These are phyloP conservation scores for Trichosanthes cucumerina DNA, from an alignment of 306 rosid genomes.

Conservation along the genomic window DNA sequence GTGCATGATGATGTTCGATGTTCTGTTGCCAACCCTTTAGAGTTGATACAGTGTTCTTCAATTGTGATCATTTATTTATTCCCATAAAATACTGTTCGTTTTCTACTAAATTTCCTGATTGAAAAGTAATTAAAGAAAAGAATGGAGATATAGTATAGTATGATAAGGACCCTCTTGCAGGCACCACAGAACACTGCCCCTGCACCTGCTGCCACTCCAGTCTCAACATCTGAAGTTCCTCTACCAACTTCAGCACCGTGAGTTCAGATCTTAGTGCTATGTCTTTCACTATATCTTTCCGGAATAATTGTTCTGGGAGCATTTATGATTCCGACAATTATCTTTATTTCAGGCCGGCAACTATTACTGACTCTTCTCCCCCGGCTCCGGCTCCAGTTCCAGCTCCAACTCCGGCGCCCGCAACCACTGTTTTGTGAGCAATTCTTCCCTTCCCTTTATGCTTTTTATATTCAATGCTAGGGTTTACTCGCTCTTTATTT, in stretches of 20 bases:
- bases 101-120: neutral
- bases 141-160: neutral
- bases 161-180: slow-evolving; percentile 12
- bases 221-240: slow-evolving; percentile 28
- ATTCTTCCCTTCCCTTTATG: neutral
- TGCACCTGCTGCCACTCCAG: slow-evolving; percentile 30
- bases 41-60: neutral
- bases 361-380: neutral
- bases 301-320: neutral
- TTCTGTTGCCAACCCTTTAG: neutral
- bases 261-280: slow-evolving; percentile 16
- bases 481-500: neutral
- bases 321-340: neutral
- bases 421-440: slow-evolving; percentile 34
- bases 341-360: slow-evolving; percentile 3
- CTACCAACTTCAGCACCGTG: slow-evolving; percentile 31
- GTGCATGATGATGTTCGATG: neutral
- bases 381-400: neutral
- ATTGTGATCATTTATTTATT: neutral
- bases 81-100: neutral
- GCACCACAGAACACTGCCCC: slow-evolving; percentile 43
- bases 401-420: slow-evolving; percentile 9
- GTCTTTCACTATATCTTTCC: neutral
- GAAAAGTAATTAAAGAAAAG: neutral
- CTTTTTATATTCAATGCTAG: neutral